A percentile compares a stretch with the other conserved stretches of the same genome.
Conservation (phyloP, 768 basidiomycete genomes). For the Nevesoporus exiguus region DNA sequence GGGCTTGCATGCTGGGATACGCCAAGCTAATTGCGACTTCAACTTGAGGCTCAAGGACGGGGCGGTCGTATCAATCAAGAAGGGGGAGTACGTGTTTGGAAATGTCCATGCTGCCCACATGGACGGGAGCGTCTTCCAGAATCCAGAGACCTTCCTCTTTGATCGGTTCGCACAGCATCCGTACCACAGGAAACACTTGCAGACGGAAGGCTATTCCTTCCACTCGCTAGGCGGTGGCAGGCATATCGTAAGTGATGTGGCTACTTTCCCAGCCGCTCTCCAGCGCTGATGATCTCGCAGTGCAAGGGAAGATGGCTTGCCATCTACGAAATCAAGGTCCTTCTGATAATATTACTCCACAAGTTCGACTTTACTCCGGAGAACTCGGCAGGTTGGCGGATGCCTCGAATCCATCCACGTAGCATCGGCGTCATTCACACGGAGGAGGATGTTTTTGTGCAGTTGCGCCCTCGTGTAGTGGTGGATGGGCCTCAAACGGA, state of each 20-base stretch:
- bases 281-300: neutral
- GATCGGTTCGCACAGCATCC: slow-evolving; percentile 20
- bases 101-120: slow-evolving; percentile 19
- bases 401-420: slow-evolving; percentile 10
- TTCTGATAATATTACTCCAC: slow-evolving; percentile 16
- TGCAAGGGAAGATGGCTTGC: slow-evolving; percentile 27
- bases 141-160: slow-evolving; percentile 13
- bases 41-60: slow-evolving; percentile 8
- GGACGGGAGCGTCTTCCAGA: slow-evolving; percentile 10
- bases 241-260: slow-evolving; percentile 15
- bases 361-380: slow-evolving; percentile 15
- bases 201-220: slow-evolving; percentile 12
- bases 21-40: slow-evolving; percentile 17
- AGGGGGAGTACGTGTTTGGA: slow-evolving; percentile 21
- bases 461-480: slow-evolving; percentile 2
- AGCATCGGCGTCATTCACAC: slow-evolving; percentile 18
- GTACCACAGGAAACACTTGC: slow-evolving; percentile 12
- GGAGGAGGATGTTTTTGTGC: slow-evolving; percentile 14
- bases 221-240: slow-evolving; percentile 17
- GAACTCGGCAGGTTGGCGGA: neutral
- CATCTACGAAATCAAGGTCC: slow-evolving; percentile 21
- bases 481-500: neutral
- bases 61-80: slow-evolving; percentile 11
- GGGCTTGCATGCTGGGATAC: slow-evolving; percentile 13
- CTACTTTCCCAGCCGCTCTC: neutral